Evolutionary conservation across 345 rosid genomes (phyloP), one percentile per base, ranked within the genome.

Genomic region (Bretschneidera sinensis): DNA sequence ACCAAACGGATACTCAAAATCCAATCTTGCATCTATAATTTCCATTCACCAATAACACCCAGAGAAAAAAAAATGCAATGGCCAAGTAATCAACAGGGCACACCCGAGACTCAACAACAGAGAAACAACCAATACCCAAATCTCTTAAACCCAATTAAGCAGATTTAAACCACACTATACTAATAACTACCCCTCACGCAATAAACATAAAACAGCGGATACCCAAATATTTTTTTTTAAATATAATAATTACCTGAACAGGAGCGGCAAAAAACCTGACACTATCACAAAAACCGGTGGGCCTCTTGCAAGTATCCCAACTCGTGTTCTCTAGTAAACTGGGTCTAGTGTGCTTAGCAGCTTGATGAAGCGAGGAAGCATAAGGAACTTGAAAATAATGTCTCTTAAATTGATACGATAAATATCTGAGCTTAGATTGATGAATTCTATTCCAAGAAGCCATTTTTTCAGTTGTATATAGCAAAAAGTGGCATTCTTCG

Each of bases 221-320:
- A n/a, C n/a, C n/a, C n/a, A n/a, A n/a, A n/a, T n/a, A n/a, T n/a
- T n/a, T n/a, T n/a, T n/a, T n/a, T n/a, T n/a, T n/a, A n/a, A n/a
- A n/a, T n/a, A n/a, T n/a, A 13, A 31, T 65, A n/a, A 13, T 45
- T 63, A 83, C 82, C 90, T 75, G 80, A 67, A 64, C 48, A 14
- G 82, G 71, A 19, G 76, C 73, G 55, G 85, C 81, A 49, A 72
- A 85, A 66, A 61, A 79, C 67, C 91, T 83, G 50, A 53, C 77
- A 67, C 61, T 75, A 47, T 22, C 31, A 69, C 60, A 61, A 53
- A 73, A 73, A 51, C 39, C 69, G 34, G 58, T 9, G 47, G 71
- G 75, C 25, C 34, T 66, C 52, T 58, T 43, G 8, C 48, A 47
- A 23, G 53, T 17, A 23, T 28, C 70, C 57, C 66, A 21, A 61